Evolutionary conservation across 257 asterid genomes (phyloP), one percentile per base, ranked within the genome.

Genomic region (Linaria vulgaris): DNA sequence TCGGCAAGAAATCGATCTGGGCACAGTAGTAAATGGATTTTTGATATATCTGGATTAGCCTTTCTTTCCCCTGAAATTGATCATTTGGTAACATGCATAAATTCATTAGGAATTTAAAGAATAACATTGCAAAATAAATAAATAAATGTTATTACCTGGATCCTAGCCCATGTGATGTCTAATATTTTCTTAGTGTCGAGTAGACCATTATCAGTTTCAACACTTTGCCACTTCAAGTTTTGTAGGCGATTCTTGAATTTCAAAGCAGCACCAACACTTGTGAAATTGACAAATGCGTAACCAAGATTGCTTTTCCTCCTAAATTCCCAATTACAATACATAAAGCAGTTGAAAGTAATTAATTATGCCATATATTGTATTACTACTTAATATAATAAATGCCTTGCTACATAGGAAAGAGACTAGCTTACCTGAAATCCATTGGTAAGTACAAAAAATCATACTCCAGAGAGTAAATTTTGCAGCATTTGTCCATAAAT

Each of bases 391-490:
- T n/a, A n/a, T n/a, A n/a, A n/a, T n/a, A n/a, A n/a, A n/a, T n/a
- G n/a, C n/a, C n/a, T n/a, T n/a, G n/a, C n/a, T n/a, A n/a, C n/a
- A n/a, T n/a, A n/a, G n/a, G n/a, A n/a, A n/a, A n/a, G n/a, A n/a
- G n/a, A n/a, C n/a, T n/a, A n/a, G 3, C 34, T 27, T 27, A 27
- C 34, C 6, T 27, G 34, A 31, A 56, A 10, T 6, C 95, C 49
- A 83, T 72, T 0, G 95, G 95, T 0, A 86, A 69, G 46, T 86
- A 83, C 12, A 85, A 9, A 31, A 86, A 82, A 64, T 86, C 95
- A 47, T 82, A 86, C 58, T 64, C 87, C 41, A 84, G 41, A 3
- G 66, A 31, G 68, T 78, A 37, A 0, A 3, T 15, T 13, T 7
- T 17, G 76, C 84, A 83, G 19, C 17, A 48, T 0, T 15, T 31